A percentile compares a stretch with the other conserved stretches of the same genome.
phyloP scores from a whole-genome alignment of 1,284 basidiomycete genomes.

The Bjerkandera adusta region DNA sequence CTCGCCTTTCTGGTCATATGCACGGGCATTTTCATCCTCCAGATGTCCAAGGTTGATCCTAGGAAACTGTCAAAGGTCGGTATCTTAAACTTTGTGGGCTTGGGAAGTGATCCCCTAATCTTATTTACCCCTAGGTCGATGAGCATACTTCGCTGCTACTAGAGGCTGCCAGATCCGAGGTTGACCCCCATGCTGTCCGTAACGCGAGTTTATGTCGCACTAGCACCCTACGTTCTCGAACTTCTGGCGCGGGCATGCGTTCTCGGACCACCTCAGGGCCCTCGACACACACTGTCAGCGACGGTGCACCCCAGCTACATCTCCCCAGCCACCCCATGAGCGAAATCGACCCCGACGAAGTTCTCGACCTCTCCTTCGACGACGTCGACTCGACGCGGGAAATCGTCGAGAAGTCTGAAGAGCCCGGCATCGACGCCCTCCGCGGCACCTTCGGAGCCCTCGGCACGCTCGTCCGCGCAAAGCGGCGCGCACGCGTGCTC shows the following conservation, averaged over 20 bases:
- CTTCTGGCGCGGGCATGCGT: conserved; percentile 18
- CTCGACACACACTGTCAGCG: conserved; percentile 2
- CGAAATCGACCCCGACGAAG: conserved; percentile 8
- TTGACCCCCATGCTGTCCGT: conserved; percentile 23
- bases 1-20: conserved; percentile 56
- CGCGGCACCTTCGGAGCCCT: conserved; percentile 28
- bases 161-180: conserved; percentile 28
- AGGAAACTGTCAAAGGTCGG: conserved; percentile 35
- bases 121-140: conserved; percentile 21
- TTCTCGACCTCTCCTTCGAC: conserved; percentile 17
- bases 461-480: conserved; percentile 27
- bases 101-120: background rate
- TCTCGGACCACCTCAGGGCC: conserved; percentile 13
- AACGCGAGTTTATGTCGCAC: conserved; percentile 20
- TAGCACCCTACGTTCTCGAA: conserved; percentile 24
- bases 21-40: conserved; percentile 61
- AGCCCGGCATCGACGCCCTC: conserved; percentile 28
- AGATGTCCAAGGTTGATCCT: conserved; percentile 64
- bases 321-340: conserved; percentile 3
- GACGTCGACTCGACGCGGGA: conserved; percentile 20
- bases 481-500: conserved; percentile 25
- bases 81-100: background rate
- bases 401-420: conserved; percentile 27
- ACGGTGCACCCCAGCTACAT: conserved; percentile 3
- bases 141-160: conserved; percentile 27